Evolutionary conservation across 305 asterid genomes (phyloP).

Genomic region (Solanum hybrid): DNA sequence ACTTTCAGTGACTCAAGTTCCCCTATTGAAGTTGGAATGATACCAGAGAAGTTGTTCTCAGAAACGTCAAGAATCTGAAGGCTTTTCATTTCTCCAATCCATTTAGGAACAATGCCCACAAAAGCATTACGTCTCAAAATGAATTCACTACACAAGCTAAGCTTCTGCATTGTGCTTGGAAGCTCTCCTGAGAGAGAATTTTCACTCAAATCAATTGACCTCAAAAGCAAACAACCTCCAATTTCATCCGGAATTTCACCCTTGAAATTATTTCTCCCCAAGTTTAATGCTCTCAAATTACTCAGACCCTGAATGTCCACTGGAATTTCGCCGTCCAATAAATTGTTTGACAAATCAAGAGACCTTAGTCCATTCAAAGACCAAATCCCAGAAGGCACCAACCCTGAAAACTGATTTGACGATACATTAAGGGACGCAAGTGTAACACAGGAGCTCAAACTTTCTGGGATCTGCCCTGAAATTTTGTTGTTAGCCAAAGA

Average conservation of each 20-base stretch:
- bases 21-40: conserved; percentile 51
- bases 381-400: conserved; percentile 55
- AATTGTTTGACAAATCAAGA: conserved; percentile 73
- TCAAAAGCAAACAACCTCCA: conserved; percentile 58
- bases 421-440: conserved; percentile 58
- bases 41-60: conserved; percentile 52
- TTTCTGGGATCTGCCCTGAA: conserved; percentile 61
- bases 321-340: conserved; percentile 67
- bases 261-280: conserved; percentile 46
- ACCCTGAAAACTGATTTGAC: conserved; percentile 60
- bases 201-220: conserved; percentile 59
- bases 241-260: conserved; percentile 69
- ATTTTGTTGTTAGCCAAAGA: conserved; percentile 62
- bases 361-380: conserved; percentile 45
- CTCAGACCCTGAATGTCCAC: conserved; percentile 38
- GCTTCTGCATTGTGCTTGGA: conserved; percentile 64
- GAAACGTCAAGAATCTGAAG: conserved; percentile 66
- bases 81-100: conserved; percentile 81
- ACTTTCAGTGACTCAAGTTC: conserved; percentile 49
- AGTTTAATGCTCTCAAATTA: conserved; percentile 49
- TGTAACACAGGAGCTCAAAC: conserved; percentile 57
- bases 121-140: conserved; percentile 40
- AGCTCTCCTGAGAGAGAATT: conserved; percentile 54
- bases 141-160: conserved; percentile 43
- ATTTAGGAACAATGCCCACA: conserved; percentile 45